Base-by-base conservation (phyloP, 495 filamentous ascomycete species). In the Rhypophila decipiens region DNA sequence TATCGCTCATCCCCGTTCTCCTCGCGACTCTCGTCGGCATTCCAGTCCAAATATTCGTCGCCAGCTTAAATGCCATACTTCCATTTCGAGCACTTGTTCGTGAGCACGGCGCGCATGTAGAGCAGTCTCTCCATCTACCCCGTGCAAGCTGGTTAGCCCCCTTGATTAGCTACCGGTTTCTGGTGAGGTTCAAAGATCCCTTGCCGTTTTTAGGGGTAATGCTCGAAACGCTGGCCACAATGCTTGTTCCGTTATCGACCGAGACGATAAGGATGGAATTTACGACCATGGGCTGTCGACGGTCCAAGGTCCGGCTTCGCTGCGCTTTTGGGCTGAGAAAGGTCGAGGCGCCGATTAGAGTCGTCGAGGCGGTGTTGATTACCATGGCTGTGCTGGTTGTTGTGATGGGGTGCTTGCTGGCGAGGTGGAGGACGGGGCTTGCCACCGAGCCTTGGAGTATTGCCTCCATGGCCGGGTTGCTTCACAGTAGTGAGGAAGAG, bases 401-500 rank as follows among this genome's bases (percentile, higher is more conserved):
- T 9, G 5, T 8, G 8, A 20, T 34, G 7, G 24, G 24, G 13
- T 18, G 20, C 21, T 1, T 44, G 2, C n/a, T 44, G n/a, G 11
- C 24, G n/a, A 24, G 42, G 4, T 46, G 44, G 44, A 24, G 9
- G 18, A 38, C 33, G 10, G 34, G 44, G 1, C 20, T 46, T 22
- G 44, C 21, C 5, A 15, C 44, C 4, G 44, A 46, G 13, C 44
- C 44, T 1, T 46, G 44, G 44, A 46, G 33, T 22, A 46, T 46
- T 27, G 44, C 44, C 0, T 22, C 13, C 19, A 46, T 46, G 21
- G 44, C 44, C 2, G 15, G 19, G 3, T 12, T 46, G n/a, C n/a
- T 46, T 8, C n/a, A n/a, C n/a, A n/a, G n/a, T n/a, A n/a, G n/a
- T n/a, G n/a, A n/a, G n/a, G n/a, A n/a, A n/a, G n/a, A n/a, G n/a